Evolutionary conservation across 306 rosid species (phyloP).

Genomic region (Neltuma alba): DNA sequence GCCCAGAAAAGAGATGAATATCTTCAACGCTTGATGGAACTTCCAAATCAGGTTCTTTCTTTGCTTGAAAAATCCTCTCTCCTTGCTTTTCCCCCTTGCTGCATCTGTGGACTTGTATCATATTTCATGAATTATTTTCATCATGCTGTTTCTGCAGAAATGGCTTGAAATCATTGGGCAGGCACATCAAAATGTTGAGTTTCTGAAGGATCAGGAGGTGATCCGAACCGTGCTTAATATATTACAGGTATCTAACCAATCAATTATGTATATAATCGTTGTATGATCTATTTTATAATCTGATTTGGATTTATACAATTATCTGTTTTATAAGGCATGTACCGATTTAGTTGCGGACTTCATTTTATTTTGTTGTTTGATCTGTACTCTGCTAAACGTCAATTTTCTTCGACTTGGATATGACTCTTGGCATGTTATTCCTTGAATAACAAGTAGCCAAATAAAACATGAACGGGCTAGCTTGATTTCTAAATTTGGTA

Average conservation of each 20-base stretch:
- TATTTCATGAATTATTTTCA: not conserved
- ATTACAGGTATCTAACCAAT: constrained; percentile 66
- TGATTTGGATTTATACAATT: not conserved
- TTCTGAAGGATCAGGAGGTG: constrained; percentile 86
- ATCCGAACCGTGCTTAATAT: constrained; percentile 93
- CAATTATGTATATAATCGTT: not conserved
- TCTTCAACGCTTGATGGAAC: constrained; percentile 86
- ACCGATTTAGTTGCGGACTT: not conserved
- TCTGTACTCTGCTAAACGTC: not conserved
- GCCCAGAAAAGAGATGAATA: constrained; percentile 88
- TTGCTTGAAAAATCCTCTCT: constrained; percentile 18
- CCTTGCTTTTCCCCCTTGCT: not conserved
- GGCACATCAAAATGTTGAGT: constrained; percentile 88
- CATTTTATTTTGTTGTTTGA: not conserved
- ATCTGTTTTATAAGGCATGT: not conserved
- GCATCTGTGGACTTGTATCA: not conserved
- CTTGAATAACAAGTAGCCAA: constrained; percentile 17
- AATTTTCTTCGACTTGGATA: not conserved
- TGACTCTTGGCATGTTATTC: not conserved
- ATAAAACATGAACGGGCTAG: not conserved
- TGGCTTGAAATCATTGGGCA: constrained; percentile 94
- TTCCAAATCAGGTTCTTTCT: constrained; percentile 81
- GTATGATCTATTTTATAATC: constrained; percentile 12
- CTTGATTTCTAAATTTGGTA: not conserved
- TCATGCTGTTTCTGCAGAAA: constrained; percentile 55